These are phyloP conservation scores for Beauveria pseudobassiana DNA, from an alignment of 2,329 filamentous ascomycete species.

Conservation along the genomic window DNA sequence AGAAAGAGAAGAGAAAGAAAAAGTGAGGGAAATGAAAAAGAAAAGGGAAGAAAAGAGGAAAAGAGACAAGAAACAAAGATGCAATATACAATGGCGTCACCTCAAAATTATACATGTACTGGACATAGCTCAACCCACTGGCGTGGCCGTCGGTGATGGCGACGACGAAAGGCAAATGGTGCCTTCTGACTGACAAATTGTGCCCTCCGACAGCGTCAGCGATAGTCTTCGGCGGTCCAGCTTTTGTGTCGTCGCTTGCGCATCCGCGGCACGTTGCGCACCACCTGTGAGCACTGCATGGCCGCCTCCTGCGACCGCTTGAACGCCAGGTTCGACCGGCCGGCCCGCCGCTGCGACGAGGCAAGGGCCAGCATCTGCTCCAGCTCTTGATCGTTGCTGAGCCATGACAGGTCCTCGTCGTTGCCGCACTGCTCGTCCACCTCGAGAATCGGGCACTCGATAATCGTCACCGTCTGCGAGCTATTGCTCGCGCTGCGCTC, in stretches of 20 bases:
- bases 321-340: not conserved
- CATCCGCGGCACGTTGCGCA: conserved; percentile 18
- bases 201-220: conserved; percentile 5
- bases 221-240: conserved; percentile 5
- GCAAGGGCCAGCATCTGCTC: conserved; percentile 1
- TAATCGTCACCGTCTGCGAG: conserved; percentile 3
- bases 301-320: conserved; percentile 17
- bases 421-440: conserved; percentile 24
- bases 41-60: no score
- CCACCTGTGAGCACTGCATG: conserved; percentile 15
- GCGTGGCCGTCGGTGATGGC: conserved; percentile 3
- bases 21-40: no score
- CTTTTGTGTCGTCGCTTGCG: conserved; percentile 14
- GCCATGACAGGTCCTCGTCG: conserved; percentile 20
- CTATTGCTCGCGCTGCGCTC: not conserved
- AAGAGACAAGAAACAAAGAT: no score
- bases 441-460: conserved; percentile 14
- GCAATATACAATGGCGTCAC: no score
- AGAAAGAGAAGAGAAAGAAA: no score
- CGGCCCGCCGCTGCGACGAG: not conserved
- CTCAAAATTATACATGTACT: not conserved
- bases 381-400: conserved; percentile 12
- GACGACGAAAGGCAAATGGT: conserved; percentile 2
- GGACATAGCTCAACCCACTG: not conserved
- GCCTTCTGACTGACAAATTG: not conserved